Conservation (phyloP, 768 basidiomycete genomes). For the Gyrodon lividus region DNA sequence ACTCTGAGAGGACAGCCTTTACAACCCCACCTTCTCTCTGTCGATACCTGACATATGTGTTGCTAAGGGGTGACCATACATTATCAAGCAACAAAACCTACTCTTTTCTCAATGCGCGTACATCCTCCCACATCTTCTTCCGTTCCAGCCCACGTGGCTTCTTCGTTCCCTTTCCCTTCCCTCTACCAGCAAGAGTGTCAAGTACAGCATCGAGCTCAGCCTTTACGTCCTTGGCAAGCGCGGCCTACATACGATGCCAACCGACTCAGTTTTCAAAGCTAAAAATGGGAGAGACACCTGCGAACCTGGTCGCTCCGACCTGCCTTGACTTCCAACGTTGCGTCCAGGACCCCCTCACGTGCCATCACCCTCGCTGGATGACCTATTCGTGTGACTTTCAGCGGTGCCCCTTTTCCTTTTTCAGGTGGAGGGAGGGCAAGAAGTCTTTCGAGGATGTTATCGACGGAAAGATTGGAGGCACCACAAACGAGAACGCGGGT, state of each 20-base stretch:
- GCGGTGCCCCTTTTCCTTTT: slow-evolving; percentile 39
- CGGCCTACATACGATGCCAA: slow-evolving; percentile 50
- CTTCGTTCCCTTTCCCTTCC: slow-evolving; percentile 72
- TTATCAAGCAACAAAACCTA: slow-evolving; percentile 35
- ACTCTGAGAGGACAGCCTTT: slow-evolving; percentile 72
- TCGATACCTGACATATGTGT: slow-evolving; percentile 59
- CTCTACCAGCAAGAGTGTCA: slow-evolving; percentile 65
- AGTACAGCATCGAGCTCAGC: slow-evolving; percentile 75
- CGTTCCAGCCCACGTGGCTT: slow-evolving; percentile 68
- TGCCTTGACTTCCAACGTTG: slow-evolving; percentile 73
- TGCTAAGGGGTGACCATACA: background rate
- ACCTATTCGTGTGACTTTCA: slow-evolving; percentile 84
- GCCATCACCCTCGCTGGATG: slow-evolving; percentile 93
- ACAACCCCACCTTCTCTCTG: slow-evolving; percentile 86
- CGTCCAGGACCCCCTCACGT: slow-evolving; percentile 59
- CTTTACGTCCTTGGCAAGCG: slow-evolving; percentile 86
- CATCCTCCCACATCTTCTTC: slow-evolving; percentile 84
- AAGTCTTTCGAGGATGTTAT: slow-evolving; percentile 91
- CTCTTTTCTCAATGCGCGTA: slow-evolving; percentile 89
- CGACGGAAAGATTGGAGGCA: slow-evolving; percentile 91
- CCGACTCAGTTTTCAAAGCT: background rate
- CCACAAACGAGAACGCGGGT: slow-evolving; percentile 83
- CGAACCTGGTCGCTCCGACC: slow-evolving; percentile 66
- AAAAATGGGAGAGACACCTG: background rate
- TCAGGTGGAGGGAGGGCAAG: slow-evolving; percentile 54